phyloP scores from a whole-genome alignment of 352 stramenopile genomes.

The Phytophthora cactorum region DNA sequence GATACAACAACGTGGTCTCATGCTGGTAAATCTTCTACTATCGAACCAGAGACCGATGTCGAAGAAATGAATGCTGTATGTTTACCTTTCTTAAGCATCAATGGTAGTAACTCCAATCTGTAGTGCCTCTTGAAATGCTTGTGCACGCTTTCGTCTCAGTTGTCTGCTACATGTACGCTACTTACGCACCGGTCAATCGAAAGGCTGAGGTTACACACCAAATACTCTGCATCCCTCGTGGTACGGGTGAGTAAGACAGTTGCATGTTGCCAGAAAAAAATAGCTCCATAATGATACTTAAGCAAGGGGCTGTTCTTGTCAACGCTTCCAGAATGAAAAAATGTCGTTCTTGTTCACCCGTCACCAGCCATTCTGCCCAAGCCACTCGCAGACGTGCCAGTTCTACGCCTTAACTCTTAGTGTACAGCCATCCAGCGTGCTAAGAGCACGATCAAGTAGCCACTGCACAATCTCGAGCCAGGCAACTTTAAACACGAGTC shows the following conservation, averaged over 20 bases:
- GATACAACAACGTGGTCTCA: too few relatives aligned
- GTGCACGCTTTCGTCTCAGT: too few relatives aligned
- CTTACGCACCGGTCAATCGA: background rate
- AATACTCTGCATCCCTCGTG: background rate
- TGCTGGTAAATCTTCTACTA: too few relatives aligned
- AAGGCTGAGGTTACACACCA: background rate
- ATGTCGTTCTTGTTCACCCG: background rate
- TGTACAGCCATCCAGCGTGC: background rate
- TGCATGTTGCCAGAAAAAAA: background rate
- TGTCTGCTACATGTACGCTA: background rate
- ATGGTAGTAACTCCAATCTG: too few relatives aligned
- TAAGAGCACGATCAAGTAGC: background rate
- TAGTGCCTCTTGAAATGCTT: too few relatives aligned
- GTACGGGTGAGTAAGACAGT: background rate
- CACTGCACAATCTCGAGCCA: background rate
- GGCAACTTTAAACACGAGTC: background rate
- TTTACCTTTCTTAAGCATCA: too few relatives aligned
- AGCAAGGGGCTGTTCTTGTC: too few relatives aligned
- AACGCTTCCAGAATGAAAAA: conserved; percentile 2
- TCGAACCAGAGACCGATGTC: too few relatives aligned
- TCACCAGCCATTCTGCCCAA: background rate
- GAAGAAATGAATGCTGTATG: too few relatives aligned
- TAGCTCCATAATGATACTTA: too few relatives aligned
- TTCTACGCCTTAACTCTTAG: conserved; percentile 3
- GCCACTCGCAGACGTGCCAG: conserved; percentile 3